Evolutionary conservation across 345 rosid species (phyloP).

Genomic region (Dipteronia sinensis): DNA sequence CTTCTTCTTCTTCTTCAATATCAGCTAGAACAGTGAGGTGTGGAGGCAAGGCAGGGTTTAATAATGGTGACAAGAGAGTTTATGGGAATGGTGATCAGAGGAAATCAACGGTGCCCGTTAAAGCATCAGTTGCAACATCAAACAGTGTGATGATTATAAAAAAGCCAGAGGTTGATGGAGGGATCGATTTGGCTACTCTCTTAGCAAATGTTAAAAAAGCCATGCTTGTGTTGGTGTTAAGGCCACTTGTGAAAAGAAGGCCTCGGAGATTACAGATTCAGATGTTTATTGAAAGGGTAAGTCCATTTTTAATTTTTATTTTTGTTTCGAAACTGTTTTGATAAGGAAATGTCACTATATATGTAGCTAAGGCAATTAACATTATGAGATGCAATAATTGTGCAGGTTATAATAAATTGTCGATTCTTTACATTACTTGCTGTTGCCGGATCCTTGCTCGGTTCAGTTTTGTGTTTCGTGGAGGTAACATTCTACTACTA

Average conservation of each 20-base stretch:
- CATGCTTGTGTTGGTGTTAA: slow-evolving; percentile 25
- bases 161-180: slow-evolving; percentile 27
- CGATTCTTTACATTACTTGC: slow-evolving; percentile 72
- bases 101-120: slow-evolving; percentile 32
- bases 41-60: slow-evolving; percentile 15
- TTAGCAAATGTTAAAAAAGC: slow-evolving; percentile 14
- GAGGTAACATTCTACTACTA: slow-evolving; percentile 45
- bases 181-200: slow-evolving; percentile 29
- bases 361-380: too few relatives aligned
- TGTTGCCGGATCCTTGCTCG: slow-evolving; percentile 68
- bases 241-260: slow-evolving; percentile 24
- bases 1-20: slow-evolving; percentile 25
- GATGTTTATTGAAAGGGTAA: slow-evolving; percentile 48
- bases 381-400: background rate
- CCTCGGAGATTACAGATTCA: slow-evolving; percentile 43
- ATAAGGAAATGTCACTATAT: too few relatives aligned
- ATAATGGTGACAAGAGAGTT: slow-evolving; percentile 22
- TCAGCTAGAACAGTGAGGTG: slow-evolving; percentile 24
- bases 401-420: slow-evolving; percentile 64
- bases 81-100: slow-evolving; percentile 23
- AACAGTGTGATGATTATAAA: slow-evolving; percentile 14
- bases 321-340: background rate
- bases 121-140: slow-evolving; percentile 29
- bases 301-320: background rate
- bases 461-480: slow-evolving; percentile 64